Conservation (phyloP, 148 eudicot genomes). For the Rhododendron vialii region DNA sequence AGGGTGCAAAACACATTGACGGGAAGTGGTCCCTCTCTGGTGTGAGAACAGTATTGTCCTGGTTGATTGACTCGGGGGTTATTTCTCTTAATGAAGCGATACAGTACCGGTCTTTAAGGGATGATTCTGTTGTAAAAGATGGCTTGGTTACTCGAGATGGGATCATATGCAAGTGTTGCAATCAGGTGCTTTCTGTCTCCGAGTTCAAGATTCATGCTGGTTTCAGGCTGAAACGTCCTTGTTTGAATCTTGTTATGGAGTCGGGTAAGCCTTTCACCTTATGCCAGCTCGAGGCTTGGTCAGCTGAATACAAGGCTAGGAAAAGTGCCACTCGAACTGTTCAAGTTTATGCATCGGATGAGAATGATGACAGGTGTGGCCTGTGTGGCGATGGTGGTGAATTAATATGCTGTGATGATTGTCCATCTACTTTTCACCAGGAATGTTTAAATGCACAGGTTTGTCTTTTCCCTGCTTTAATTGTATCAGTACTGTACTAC, state of each 20-base stretch:
- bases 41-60: constrained; percentile 67
- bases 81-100: constrained; percentile 57
- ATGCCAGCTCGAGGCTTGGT: constrained; percentile 98
- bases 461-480: constrained; percentile 15
- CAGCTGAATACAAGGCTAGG: constrained; percentile 81
- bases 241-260: constrained; percentile 78
- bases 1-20: constrained; percentile 54
- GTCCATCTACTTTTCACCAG: constrained; percentile 94
- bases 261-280: constrained; percentile 73
- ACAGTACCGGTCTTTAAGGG: constrained; percentile 60
- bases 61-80: constrained; percentile 63
- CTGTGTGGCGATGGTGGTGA: constrained; percentile 97
- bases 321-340: constrained; percentile 41
- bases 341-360: constrained; percentile 54
- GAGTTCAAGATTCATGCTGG: constrained; percentile 80
- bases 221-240: constrained; percentile 50
- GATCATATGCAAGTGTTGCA: constrained; percentile 74
- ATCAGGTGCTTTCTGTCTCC: constrained; percentile 53
- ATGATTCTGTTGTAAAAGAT: constrained; percentile 64
- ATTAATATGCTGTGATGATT: constrained; percentile 89
- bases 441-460: constrained; percentile 85
- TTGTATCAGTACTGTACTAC: not conserved
- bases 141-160: constrained; percentile 73
- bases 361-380: constrained; percentile 95
- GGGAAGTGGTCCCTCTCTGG: constrained; percentile 46